A percentile compares a stretch with the other conserved stretches of the same genome.
Conservation (phyloP, 768 basidiomycete species). For the Xerocomus spinulosus region DNA sequence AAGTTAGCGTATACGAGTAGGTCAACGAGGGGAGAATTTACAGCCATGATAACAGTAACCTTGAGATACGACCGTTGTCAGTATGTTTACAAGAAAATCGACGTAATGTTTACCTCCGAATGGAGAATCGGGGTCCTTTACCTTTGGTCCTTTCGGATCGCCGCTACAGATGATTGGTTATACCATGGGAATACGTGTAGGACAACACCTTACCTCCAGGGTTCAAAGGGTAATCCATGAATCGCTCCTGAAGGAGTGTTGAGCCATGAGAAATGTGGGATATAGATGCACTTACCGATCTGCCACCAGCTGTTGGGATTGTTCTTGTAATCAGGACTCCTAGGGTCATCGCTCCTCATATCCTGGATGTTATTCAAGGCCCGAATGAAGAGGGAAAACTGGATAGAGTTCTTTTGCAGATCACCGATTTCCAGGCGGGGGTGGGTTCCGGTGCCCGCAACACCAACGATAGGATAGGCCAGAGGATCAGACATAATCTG, state of each 20-base stretch:
- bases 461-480: constrained; percentile 12
- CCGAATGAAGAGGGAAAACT: constrained; percentile 20
- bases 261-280: neutral
- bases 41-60: constrained; percentile 19
- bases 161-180: constrained; percentile 8
- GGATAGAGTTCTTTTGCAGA: constrained; percentile 7
- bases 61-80: constrained; percentile 2
- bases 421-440: constrained; percentile 15
- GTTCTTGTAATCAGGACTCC: constrained; percentile 5
- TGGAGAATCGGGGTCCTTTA: neutral
- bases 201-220: constrained; percentile 10
- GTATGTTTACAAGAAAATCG: neutral
- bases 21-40: neutral
- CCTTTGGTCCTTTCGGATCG: constrained; percentile 9
- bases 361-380: constrained; percentile 4
- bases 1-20: constrained; percentile 1
- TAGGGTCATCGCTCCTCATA: neutral
- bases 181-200: neutral
- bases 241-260: constrained; percentile 7
- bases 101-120: constrained; percentile 8
- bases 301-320: constrained; percentile 23
- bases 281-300: constrained; percentile 4
- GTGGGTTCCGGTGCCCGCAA: constrained; percentile 2
- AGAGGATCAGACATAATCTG: constrained; percentile 9
- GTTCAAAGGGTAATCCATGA: constrained; percentile 15